Evolutionary conservation across 805 yeast species (phyloP).

Genomic region (Tetrapisispora taiwanensis): DNA sequence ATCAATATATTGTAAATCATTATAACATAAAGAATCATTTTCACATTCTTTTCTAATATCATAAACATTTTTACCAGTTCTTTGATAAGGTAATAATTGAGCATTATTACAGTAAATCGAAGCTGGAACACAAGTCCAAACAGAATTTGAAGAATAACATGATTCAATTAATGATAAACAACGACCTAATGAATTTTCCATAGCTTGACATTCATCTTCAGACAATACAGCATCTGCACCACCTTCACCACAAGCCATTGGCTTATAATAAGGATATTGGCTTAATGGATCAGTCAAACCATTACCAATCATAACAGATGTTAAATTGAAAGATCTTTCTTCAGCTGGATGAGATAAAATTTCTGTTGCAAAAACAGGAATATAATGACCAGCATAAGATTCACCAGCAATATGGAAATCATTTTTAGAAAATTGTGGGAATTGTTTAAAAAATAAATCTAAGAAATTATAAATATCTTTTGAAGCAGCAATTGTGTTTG

Average conservation of each 20-base stretch:
- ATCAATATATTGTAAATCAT: conserved; percentile 65
- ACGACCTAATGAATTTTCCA: conserved; percentile 61
- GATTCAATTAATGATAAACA: conserved; percentile 66
- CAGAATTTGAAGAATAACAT: conserved; percentile 67
- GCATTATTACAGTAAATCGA: conserved; percentile 79
- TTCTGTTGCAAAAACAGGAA: conserved; percentile 79
- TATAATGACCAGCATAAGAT: conserved; percentile 77
- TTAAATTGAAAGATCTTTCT: conserved; percentile 52
- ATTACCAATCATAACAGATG: conserved; percentile 80
- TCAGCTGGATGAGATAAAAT: conserved; percentile 51
- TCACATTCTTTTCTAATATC: conserved; percentile 80
- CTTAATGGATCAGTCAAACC: conserved; percentile 80
- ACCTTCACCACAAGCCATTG: conserved; percentile 94
- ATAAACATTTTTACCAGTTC: conserved; percentile 83
- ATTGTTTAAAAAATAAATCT: conserved; percentile 70
- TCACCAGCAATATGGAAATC: conserved; percentile 80
- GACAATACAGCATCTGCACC: conserved; percentile 69
- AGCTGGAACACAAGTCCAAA: conserved; percentile 87
- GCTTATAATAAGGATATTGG: conserved; percentile 70
- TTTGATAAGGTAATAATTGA: conserved; percentile 70
- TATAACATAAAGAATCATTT: conserved; percentile 61
- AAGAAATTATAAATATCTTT: conserved; percentile 79
- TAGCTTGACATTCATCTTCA: conserved; percentile 68
- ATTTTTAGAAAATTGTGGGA: conserved; percentile 54
- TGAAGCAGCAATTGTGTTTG: conserved; percentile 73